Evolutionary conservation across 768 basidiomycete genomes (phyloP).

Genomic region (Suillus sp.): DNA sequence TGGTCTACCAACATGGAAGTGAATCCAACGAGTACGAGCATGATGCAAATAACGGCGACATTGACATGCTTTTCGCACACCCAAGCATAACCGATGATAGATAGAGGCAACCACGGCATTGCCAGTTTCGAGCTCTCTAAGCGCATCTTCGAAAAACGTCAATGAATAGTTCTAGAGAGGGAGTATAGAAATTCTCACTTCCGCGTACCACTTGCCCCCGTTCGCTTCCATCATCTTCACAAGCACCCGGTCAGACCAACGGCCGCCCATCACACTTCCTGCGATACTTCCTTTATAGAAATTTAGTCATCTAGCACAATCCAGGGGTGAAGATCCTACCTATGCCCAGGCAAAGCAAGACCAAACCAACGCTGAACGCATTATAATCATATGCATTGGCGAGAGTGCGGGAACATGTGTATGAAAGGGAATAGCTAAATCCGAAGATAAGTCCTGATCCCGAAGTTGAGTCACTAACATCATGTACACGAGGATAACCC

Average conservation of each 20-base stretch:
- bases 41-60: constrained; percentile 67
- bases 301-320: neutral
- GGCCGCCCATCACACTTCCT: constrained; percentile 59
- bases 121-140: constrained; percentile 61
- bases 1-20: constrained; percentile 60
- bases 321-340: constrained; percentile 40
- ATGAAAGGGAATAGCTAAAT: constrained; percentile 68
- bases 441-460: constrained; percentile 68
- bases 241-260: constrained; percentile 58
- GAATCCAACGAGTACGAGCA: constrained; percentile 74
- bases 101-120: constrained; percentile 56
- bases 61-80: constrained; percentile 61
- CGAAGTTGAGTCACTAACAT: constrained; percentile 16
- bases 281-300: constrained; percentile 42
- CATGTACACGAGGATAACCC: neutral
- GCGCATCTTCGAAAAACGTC: constrained; percentile 59
- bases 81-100: constrained; percentile 76
- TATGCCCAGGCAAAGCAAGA: constrained; percentile 73
- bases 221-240: constrained; percentile 43
- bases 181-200: constrained; percentile 44
- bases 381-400: constrained; percentile 62
- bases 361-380: constrained; percentile 71
- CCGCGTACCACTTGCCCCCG: constrained; percentile 56
- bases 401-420: constrained; percentile 75
- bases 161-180: neutral